These are phyloP conservation scores for Cercospora sp. DNA, from an alignment of 2,329 filamentous ascomycete species.

Conservation along the genomic window DNA sequence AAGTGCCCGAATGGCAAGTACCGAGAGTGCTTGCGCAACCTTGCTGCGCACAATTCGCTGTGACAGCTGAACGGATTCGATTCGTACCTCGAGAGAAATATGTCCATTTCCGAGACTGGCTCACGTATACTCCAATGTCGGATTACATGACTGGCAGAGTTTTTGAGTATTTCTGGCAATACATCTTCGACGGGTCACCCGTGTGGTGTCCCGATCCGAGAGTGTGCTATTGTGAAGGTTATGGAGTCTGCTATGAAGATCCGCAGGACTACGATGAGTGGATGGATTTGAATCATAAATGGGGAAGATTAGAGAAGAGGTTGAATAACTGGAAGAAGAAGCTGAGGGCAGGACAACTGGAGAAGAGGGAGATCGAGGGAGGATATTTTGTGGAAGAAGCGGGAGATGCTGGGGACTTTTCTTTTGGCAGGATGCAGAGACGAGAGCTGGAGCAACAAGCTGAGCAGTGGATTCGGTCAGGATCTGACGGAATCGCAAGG, in stretches of 20 bases:
- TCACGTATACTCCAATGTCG: conserved; percentile 55
- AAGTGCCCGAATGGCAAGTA: conserved; percentile 44
- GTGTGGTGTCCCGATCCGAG: conserved; percentile 54
- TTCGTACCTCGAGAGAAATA: conserved; percentile 56
- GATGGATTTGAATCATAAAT: conserved; percentile 47
- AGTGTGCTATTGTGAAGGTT: conserved; percentile 64
- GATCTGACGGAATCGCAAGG: neutral
- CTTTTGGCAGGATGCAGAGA: conserved; percentile 39
- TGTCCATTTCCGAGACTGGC: conserved; percentile 60
- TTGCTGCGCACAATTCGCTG: conserved; percentile 65
- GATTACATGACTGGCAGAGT: conserved; percentile 60
- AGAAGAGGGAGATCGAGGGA: neutral
- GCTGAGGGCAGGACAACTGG: neutral
- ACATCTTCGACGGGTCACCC: conserved; percentile 57
- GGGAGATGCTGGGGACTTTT: neutral
- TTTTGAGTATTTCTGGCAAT: conserved; percentile 67
- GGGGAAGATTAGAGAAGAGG: conserved; percentile 44
- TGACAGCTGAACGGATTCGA: conserved; percentile 58
- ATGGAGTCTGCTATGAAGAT: conserved; percentile 60
- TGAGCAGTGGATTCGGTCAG: neutral
- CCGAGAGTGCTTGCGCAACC: conserved; percentile 58
- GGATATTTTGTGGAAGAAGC: neutral
- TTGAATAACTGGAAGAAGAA: conserved; percentile 44
- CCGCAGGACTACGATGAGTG: conserved; percentile 53
- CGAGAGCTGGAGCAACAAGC: neutral